phyloP scores from a whole-genome alignment of 2,329 filamentous ascomycete genomes.

The Phialocephala sp. region DNA sequence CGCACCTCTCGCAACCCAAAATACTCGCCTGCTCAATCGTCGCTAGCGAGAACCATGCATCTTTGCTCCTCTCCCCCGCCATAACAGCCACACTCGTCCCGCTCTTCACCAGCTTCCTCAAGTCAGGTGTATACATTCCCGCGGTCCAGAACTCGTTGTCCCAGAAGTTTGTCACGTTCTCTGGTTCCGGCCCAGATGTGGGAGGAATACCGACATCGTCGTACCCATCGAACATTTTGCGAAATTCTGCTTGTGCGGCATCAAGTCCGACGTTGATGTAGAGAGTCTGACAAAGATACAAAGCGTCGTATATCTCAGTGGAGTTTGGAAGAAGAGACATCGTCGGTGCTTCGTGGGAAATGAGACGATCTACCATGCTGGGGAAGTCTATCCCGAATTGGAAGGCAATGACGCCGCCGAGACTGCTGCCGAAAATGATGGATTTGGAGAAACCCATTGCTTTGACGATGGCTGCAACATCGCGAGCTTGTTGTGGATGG shows the following conservation, averaged over 20 bases:
- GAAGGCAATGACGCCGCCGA: conserved; percentile 41
- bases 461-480: conserved; percentile 41
- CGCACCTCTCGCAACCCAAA: conserved; percentile 36
- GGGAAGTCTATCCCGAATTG: conserved; percentile 44
- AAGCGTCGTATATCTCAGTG: conserved; percentile 35
- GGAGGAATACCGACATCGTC: conserved; percentile 37
- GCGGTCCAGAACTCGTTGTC: conserved; percentile 40
- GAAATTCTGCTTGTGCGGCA: conserved; percentile 31
- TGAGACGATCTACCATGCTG: conserved; percentile 40
- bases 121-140: conserved; percentile 35
- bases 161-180: conserved; percentile 41
- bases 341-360: conserved; percentile 43
- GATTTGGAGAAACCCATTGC: conserved; percentile 74
- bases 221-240: conserved; percentile 36
- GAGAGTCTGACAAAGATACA: conserved; percentile 33
- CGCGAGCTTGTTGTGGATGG: conserved; percentile 42
- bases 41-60: conserved; percentile 41
- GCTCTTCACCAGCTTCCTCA: conserved; percentile 38
- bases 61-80: conserved; percentile 36
- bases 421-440: conserved; percentile 63
- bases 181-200: conserved; percentile 25
- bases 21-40: conserved; percentile 41
- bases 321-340: conserved; percentile 39
- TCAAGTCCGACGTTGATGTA: conserved; percentile 35
- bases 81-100: conserved; percentile 41